phyloP scores from a whole-genome alignment of 2,329 filamentous ascomycete genomes.

The Monilinia laxa region DNA sequence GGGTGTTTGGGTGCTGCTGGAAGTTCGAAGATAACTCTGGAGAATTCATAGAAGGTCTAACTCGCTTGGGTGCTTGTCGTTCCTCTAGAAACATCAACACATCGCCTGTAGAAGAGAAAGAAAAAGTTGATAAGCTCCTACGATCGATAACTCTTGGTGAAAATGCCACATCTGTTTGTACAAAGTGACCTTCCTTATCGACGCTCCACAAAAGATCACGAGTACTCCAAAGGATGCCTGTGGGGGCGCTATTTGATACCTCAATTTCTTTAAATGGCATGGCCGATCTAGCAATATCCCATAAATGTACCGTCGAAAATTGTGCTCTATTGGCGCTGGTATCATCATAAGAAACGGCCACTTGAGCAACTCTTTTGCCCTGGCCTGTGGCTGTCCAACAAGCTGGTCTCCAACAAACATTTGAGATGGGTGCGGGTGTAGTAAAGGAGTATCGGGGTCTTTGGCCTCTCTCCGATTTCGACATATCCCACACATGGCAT shows the following conservation, averaged over 20 bases:
- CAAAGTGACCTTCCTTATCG: constrained; percentile 60
- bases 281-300: constrained; percentile 66
- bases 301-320: constrained; percentile 61
- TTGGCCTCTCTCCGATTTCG: constrained; percentile 59
- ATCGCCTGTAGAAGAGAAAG: constrained; percentile 60
- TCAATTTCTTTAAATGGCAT: constrained; percentile 67
- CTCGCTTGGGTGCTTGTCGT: constrained; percentile 48
- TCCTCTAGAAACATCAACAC: constrained; percentile 63
- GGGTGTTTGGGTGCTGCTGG: constrained; percentile 48
- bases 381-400: constrained; percentile 65
- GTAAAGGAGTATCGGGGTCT: constrained; percentile 63
- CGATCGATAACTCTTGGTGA: constrained; percentile 63
- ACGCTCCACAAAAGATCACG: constrained; percentile 67
- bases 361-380: constrained; percentile 58
- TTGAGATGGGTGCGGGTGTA: constrained; percentile 59
- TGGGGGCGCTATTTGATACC: constrained; percentile 57
- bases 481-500: constrained; percentile 65
- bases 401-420: constrained; percentile 62
- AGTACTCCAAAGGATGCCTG: constrained; percentile 61
- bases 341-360: constrained; percentile 63
- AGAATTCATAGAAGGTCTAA: constrained; percentile 41
- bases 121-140: constrained; percentile 59
- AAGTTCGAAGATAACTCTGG: constrained; percentile 33
- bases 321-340: constrained; percentile 54
- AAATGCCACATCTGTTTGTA: constrained; percentile 64